Conservation (phyloP, 2,329 filamentous ascomycete genomes). For the Pyrenophora graminea region DNA sequence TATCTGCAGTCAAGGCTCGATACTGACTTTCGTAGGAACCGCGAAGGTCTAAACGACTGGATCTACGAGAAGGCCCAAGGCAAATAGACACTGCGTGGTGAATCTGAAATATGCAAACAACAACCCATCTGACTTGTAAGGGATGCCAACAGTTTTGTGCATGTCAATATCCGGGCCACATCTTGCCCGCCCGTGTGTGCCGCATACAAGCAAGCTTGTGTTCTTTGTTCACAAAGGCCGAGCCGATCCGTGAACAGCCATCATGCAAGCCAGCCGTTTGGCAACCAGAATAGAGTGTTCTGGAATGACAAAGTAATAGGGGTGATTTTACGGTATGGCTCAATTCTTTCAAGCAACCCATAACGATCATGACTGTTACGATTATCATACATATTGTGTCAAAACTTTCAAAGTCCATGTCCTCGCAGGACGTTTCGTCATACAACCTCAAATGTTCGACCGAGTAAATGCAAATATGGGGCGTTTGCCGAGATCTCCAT, state of each 20-base stretch:
- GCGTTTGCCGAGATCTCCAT: not conserved
- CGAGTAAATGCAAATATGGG: not conserved
- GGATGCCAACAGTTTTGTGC: conserved; percentile 2
- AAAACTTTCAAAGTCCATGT: too few relatives aligned
- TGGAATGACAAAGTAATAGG: not conserved
- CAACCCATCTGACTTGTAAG: not conserved
- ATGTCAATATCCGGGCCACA: conserved; percentile 4
- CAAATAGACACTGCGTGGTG: conserved; percentile 21
- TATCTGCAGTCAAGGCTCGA: not conserved
- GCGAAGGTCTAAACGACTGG: conserved; percentile 92
- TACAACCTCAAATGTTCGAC: not conserved
- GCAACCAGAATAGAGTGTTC: not conserved
- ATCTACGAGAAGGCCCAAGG: conserved; percentile 80
- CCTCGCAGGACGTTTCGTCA: not conserved
- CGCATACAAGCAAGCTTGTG: not conserved
- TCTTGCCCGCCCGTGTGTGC: conserved; percentile 6
- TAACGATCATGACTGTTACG: too few relatives aligned
- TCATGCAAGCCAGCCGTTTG: not conserved
- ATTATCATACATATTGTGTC: too few relatives aligned
- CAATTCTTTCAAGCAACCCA: too few relatives aligned
- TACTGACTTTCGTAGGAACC: conserved; percentile 63
- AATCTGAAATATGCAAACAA: not conserved
- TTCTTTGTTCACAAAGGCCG: conserved; percentile 8
- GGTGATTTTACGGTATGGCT: too few relatives aligned
- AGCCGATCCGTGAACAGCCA: not conserved